A percentile compares a stretch with the other conserved stretches of the same genome.
Conservation (phyloP, 768 basidiomycete species). For the Inosperma sp. region DNA sequence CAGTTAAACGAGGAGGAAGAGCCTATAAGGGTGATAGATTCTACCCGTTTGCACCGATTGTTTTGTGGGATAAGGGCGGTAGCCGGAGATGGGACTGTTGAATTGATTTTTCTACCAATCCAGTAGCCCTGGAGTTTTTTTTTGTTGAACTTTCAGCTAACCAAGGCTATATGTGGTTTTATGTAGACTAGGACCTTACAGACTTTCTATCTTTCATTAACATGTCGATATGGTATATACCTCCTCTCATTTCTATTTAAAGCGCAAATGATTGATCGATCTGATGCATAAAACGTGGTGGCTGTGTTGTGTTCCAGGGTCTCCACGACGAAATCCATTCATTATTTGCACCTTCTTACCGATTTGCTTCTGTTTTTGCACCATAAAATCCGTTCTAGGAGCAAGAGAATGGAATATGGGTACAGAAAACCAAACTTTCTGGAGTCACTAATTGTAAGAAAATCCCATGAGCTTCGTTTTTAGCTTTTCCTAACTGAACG, state of each 20-base stretch:
- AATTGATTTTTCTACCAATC: slow-evolving; percentile 1
- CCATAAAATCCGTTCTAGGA: neutral
- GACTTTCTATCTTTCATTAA: no score
- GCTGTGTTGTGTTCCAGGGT: neutral
- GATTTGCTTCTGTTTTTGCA: neutral
- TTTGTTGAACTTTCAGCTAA: neutral
- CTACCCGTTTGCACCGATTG: neutral
- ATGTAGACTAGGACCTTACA: no score
- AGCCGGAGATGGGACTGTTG: slow-evolving; percentile 6
- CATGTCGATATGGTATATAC: neutral
- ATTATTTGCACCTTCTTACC: neutral
- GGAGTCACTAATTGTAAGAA: slow-evolving; percentile 30
- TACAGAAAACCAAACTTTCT: slow-evolving; percentile 26
- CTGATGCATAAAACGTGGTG: slow-evolving; percentile 7
- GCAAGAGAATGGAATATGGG: slow-evolving; percentile 10
- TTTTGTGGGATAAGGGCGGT: slow-evolving; percentile 8
- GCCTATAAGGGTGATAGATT: slow-evolving; percentile 7
- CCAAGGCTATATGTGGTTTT: no score
- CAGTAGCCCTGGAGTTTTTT: no score
- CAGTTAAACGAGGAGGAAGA: neutral
- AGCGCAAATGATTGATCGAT: neutral
- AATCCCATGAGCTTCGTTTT: neutral
- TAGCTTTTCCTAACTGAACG: slow-evolving; percentile 16
- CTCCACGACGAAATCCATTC: neutral
- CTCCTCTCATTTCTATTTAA: neutral